Evolutionary conservation across 2,329 filamentous ascomycete genomes (phyloP), one percentile per base, ranked within the genome.

Genomic region (Trichophyton equinum): DNA sequence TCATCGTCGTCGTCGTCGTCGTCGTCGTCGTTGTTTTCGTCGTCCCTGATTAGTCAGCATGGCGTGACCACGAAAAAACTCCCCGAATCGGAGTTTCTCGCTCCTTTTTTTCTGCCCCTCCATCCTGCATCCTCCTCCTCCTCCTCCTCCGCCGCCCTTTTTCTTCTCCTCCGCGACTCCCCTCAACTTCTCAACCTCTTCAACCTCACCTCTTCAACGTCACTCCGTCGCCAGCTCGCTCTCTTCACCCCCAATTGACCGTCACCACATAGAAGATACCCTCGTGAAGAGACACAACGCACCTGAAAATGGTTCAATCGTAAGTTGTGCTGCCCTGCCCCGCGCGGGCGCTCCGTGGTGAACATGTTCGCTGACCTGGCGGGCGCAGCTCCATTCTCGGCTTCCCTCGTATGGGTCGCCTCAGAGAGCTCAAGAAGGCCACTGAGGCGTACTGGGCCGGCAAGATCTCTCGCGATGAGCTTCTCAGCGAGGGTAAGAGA

Each of bases 341-440:
- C 25, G 57, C 42, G 58, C 38, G 38, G 30, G 6, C 27, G 6
- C 5, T 30, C 42, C 42, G 58, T 40, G 44, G 30, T 47, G 6
- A 53, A 22, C 33, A 44, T n/a, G 33, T 13, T 59, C 49, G 25
- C 62, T 66, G 47, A 66, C 59, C 44, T 42, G 20, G 13, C 27
- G 15, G 44, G 25, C 44, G 13, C 63, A 80, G 78, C 68, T 83
- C 94, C 69, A 83, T 99, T 77, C 87, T 99, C 77, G 94, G 94
- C 81, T 99, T 99, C 85, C 94, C 94, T 77, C 92, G 94, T 75
- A 96, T 97, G 89, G 94, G 94, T 80, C 88, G 84, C 73, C 89
- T 95, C 80, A 91, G 94, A 86, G 94, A 99, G 84, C 86, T 99
- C 77, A 99, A 99, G 88, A 99, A 99, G 86, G 94, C 94, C 74